Conservation (phyloP, 1,284 basidiomycete genomes). For the Singerocomus inundabilis region DNA sequence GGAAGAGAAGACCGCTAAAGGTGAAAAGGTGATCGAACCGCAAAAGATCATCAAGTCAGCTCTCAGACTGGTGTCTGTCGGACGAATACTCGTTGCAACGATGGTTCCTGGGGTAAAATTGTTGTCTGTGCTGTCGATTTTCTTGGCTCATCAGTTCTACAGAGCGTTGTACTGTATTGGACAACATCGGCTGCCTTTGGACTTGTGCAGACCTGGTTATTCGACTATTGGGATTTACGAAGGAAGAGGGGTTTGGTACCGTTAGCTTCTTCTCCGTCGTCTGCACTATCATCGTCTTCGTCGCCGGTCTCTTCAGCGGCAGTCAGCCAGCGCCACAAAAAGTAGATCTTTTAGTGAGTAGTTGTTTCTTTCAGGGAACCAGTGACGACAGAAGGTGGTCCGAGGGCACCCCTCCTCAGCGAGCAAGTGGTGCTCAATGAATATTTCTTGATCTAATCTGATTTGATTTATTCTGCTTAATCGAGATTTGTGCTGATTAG, state of each 20-base stretch:
- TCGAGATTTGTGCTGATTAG: conserved; percentile 11
- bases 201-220: conserved; percentile 72
- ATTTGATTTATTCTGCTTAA: conserved; percentile 32
- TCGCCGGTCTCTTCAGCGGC: background rate
- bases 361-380: conserved; percentile 17
- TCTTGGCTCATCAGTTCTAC: conserved; percentile 10
- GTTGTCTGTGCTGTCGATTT: background rate
- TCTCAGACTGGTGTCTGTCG: conserved; percentile 63
- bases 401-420: conserved; percentile 55
- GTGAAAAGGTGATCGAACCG: conserved; percentile 46
- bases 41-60: conserved; percentile 58
- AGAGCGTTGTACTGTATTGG: conserved; percentile 85
- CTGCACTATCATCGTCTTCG: background rate
- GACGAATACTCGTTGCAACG: conserved; percentile 73
- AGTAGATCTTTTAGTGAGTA: conserved; percentile 19
- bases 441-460: conserved; percentile 87
- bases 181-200: conserved; percentile 80
- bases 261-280: background rate
- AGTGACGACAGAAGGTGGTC: conserved; percentile 73
- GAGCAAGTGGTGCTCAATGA: conserved; percentile 51
- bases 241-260: conserved; percentile 37
- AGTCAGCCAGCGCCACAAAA: conserved; percentile 5
- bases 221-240: conserved; percentile 61
- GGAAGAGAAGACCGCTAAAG: conserved; percentile 44
- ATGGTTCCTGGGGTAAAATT: conserved; percentile 73